Percentiles rank a stretch among this genome's conserved stretches.
These are phyloP conservation scores for Verticillium klebahnii DNA, from an alignment of 2,329 filamentous ascomycete species.

Conservation along the genomic window DNA sequence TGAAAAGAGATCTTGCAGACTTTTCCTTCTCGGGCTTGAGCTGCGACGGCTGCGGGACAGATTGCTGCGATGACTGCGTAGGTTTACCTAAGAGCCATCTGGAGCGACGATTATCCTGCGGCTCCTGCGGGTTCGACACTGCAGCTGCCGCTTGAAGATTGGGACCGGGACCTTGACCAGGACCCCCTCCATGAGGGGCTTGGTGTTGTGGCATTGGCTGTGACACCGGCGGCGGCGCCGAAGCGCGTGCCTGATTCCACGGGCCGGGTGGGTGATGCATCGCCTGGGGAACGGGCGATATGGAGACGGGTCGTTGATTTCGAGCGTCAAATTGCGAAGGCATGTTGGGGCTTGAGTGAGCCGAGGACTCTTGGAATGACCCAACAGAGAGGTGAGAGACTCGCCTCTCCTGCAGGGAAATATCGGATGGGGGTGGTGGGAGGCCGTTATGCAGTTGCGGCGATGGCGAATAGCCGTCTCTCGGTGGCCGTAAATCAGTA, in stretches of 20 bases:
- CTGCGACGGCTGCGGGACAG: conserved; percentile 4
- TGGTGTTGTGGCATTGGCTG: neutral
- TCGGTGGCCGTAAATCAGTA: neutral
- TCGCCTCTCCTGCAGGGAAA: neutral
- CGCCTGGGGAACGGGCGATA: neutral
- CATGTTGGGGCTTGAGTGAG: neutral
- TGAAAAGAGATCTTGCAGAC: conserved; percentile 16
- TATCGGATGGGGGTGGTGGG: neutral
- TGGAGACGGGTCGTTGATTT: neutral
- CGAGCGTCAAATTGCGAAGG: neutral
- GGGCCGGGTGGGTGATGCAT: neutral
- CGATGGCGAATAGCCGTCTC: neutral
- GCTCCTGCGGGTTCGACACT: neutral
- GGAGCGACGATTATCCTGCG: neutral
- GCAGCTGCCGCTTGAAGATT: neutral
- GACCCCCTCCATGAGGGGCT: neutral
- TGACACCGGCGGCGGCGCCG: neutral
- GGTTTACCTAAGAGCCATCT: neutral
- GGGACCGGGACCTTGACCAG: neutral
- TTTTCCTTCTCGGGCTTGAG: conserved; percentile 15
- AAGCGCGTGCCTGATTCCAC: neutral
- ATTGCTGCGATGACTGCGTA: neutral
- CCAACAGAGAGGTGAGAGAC: neutral
- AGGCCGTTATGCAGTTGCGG: neutral
- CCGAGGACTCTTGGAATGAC: neutral